These are phyloP conservation scores for Pseudocercospora cruenta DNA, from an alignment of 2,329 filamentous ascomycete species.

Conservation along the genomic window DNA sequence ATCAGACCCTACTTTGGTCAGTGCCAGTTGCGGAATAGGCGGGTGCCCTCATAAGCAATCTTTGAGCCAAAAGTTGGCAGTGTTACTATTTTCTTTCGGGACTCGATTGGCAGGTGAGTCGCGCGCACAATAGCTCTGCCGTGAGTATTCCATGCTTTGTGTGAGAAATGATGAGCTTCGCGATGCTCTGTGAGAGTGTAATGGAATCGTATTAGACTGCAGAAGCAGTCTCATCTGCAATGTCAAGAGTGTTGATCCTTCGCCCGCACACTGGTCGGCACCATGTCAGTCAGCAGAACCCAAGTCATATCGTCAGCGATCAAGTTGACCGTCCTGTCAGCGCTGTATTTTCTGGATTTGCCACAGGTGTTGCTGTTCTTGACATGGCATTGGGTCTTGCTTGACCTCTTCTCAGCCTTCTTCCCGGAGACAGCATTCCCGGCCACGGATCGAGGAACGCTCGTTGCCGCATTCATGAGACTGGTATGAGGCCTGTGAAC, in stretches of 20 bases:
- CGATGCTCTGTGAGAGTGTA: not conserved
- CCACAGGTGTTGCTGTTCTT: not conserved
- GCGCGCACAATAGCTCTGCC: not conserved
- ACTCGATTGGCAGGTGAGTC: not conserved
- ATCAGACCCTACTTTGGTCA: not conserved
- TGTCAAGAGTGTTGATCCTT: not conserved
- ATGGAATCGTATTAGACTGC: not conserved
- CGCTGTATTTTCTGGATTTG: not conserved
- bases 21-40: not conserved
- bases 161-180: not conserved
- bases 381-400: not conserved
- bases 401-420: not conserved
- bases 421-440: not conserved
- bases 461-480: not conserved
- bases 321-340: conserved; percentile 1
- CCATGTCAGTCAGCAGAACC: not conserved
- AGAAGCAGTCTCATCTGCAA: not conserved
- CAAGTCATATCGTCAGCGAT: not conserved
- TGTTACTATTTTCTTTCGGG: not conserved
- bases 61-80: not conserved
- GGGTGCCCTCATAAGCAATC: not conserved
- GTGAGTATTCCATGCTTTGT: not conserved
- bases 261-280: not conserved
- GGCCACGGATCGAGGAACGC: not conserved
- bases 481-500: not conserved